phyloP scores from a whole-genome alignment of 441 rosid species.

The Dalechampia spathulata region DNA sequence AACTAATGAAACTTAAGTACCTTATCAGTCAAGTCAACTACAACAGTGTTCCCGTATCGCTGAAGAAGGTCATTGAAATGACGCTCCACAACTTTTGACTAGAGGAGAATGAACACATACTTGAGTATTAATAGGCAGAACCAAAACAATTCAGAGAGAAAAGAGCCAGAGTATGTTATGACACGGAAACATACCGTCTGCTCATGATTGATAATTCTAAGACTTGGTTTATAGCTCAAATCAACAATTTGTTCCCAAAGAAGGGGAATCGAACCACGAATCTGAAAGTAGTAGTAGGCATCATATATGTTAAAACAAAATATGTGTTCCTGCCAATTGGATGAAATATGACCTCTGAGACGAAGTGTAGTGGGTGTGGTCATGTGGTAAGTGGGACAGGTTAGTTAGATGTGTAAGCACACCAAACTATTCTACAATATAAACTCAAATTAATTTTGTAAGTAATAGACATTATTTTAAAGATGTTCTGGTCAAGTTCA shows the following conservation, averaged over 20 bases:
- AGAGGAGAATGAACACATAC: conserved; percentile 20
- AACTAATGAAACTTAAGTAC: conserved; percentile 34
- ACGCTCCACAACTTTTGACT: conserved; percentile 80
- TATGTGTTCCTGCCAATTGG: background rate
- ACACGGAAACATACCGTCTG: conserved; percentile 44
- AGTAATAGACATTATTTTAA: background rate
- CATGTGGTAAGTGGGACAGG: too few relatives aligned
- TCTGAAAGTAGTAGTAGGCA: conserved; percentile 35
- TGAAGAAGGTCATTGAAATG: conserved; percentile 84
- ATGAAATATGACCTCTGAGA: background rate
- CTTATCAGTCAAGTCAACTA: conserved; percentile 75
- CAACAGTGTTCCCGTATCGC: conserved; percentile 78
- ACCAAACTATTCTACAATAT: background rate
- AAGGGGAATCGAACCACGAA: conserved; percentile 95
- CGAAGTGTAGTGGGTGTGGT: too few relatives aligned
- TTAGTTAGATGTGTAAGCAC: too few relatives aligned
- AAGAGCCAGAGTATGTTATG: conserved; percentile 3
- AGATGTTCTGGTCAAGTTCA: background rate
- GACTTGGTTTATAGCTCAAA: conserved; percentile 87
- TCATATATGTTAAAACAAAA: background rate
- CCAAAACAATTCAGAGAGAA: conserved; percentile 11
- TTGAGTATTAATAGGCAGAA: conserved; percentile 8
- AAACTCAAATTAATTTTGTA: background rate
- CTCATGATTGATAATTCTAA: conserved; percentile 58
- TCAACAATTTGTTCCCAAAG: conserved; percentile 99